Evolutionary conservation across 2,329 filamentous ascomycete species (phyloP).

Genomic region (Dothidotthia symphoricarpi): DNA sequence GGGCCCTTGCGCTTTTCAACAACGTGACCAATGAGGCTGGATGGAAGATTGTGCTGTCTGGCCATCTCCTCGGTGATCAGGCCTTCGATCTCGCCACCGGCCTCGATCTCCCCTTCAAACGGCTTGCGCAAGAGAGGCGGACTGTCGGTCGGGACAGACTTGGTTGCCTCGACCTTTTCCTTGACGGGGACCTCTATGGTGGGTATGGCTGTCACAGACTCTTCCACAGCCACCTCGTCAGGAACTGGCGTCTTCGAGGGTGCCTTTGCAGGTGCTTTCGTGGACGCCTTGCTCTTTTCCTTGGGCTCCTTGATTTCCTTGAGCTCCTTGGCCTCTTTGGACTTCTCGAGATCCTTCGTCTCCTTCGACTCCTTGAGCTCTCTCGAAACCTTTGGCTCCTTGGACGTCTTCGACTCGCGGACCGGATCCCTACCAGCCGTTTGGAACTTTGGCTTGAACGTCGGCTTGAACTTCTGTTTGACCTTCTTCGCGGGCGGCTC

Average conservation of each 20-base stretch:
- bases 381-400: conserved; percentile 14
- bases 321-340: conserved; percentile 14
- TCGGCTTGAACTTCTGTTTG: conserved; percentile 26
- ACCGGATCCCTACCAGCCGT: no score
- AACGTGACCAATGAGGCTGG: conserved; percentile 47
- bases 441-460: neutral
- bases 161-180: conserved; percentile 23
- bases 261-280: conserved; percentile 21
- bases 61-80: conserved; percentile 41
- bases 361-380: conserved; percentile 12
- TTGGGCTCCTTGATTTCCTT: conserved; percentile 15
- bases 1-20: conserved; percentile 66
- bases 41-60: conserved; percentile 43
- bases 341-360: conserved; percentile 10
- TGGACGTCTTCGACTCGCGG: conserved; percentile 3
- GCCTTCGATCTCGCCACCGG: conserved; percentile 32
- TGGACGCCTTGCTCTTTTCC: conserved; percentile 24
- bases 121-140: conserved; percentile 30
- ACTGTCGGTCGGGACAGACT: conserved; percentile 28
- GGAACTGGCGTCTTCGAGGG: conserved; percentile 26
- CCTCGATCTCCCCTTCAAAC: conserved; percentile 31
- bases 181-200: conserved; percentile 25
- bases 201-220: conserved; percentile 12
- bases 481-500: conserved; percentile 32
- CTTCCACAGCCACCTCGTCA: conserved; percentile 29